These are phyloP conservation scores for Fusarium globosum DNA, from an alignment of 2,329 filamentous ascomycete species.

Conservation along the genomic window DNA sequence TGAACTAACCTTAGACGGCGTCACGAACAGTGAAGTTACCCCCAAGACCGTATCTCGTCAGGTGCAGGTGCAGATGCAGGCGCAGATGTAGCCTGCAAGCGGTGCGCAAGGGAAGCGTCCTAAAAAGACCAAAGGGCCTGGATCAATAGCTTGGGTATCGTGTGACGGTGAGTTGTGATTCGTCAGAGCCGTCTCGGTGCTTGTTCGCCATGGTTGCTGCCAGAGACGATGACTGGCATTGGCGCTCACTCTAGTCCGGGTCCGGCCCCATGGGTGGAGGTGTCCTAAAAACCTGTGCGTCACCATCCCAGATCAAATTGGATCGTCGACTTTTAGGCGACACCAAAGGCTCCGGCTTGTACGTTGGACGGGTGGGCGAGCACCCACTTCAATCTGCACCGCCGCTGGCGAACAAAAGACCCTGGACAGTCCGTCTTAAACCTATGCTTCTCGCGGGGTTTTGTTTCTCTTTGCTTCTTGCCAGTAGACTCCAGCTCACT, in stretches of 20 bases:
- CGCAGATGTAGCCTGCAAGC: slow-evolving; percentile 20
- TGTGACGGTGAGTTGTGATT: slow-evolving; percentile 10
- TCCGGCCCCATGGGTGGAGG: slow-evolving; percentile 41
- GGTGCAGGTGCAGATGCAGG: slow-evolving; percentile 36
- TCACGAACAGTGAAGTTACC: slow-evolving; percentile 19
- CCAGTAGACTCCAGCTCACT: slow-evolving; percentile 15
- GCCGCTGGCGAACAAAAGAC: slow-evolving; percentile 41
- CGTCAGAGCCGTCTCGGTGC: slow-evolving; percentile 5
- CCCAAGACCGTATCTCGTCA: slow-evolving; percentile 29
- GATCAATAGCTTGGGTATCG: slow-evolving; percentile 25
- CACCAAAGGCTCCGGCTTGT: slow-evolving; percentile 17
- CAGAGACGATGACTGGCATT: slow-evolving; percentile 47
- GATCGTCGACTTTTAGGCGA: slow-evolving; percentile 41
- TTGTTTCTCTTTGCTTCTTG: slow-evolving; percentile 15
- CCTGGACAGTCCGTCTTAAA: slow-evolving; percentile 7
- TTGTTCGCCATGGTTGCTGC: slow-evolving; percentile 36
- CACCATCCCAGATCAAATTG: slow-evolving; percentile 46
- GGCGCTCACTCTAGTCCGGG: slow-evolving; percentile 44
- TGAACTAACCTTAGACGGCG: slow-evolving; percentile 6
- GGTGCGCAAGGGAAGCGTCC: slow-evolving; percentile 1
- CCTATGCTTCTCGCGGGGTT: slow-evolving; percentile 15
- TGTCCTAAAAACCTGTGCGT: slow-evolving; percentile 46
- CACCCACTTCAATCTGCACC: slow-evolving; percentile 33
- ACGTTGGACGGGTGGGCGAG: slow-evolving; percentile 16
- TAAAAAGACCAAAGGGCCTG: slow-evolving; percentile 20